phyloP scores from a whole-genome alignment of 2,329 filamentous ascomycete species.

The Dothideomycetes sp. region DNA sequence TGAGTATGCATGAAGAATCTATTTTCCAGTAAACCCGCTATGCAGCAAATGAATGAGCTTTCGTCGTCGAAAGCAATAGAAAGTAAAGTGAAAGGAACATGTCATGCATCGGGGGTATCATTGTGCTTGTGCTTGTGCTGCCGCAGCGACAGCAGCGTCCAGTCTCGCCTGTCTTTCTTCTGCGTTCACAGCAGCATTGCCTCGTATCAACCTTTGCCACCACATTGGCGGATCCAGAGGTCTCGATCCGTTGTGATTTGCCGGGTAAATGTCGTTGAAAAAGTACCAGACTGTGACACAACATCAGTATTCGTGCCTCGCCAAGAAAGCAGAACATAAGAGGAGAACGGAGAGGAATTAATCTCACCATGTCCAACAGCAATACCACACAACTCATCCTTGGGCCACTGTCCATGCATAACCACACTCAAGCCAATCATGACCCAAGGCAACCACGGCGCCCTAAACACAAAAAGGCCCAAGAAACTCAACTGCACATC shows the following conservation, averaged over 20 bases:
- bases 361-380: slow-evolving; percentile 69
- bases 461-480: slow-evolving; percentile 81
- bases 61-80: too few relatives aligned
- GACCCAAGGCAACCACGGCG: slow-evolving; percentile 93
- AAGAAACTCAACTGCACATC: slow-evolving; percentile 75
- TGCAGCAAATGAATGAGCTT: too few relatives aligned
- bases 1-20: too few relatives aligned
- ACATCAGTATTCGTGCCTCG: slow-evolving; percentile 6
- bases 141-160: background rate
- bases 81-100: too few relatives aligned
- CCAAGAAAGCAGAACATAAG: slow-evolving; percentile 1
- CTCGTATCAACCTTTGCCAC: slow-evolving; percentile 61
- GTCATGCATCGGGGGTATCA: background rate
- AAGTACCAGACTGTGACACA: slow-evolving; percentile 72
- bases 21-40: too few relatives aligned
- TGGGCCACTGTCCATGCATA: slow-evolving; percentile 81
- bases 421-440: slow-evolving; percentile 85
- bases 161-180: background rate
- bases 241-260: slow-evolving; percentile 71
- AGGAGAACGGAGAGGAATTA: background rate
- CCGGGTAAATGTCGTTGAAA: slow-evolving; percentile 92
- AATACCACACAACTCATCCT: slow-evolving; percentile 93
- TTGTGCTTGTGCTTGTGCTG: slow-evolving; percentile 1
- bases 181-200: slow-evolving; percentile 5
- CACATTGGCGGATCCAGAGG: slow-evolving; percentile 83